Evolutionary conservation across 176 grass and related monocot genomes (phyloP), one percentile per base, ranked within the genome.

Genomic region (Otatea glauca): DNA sequence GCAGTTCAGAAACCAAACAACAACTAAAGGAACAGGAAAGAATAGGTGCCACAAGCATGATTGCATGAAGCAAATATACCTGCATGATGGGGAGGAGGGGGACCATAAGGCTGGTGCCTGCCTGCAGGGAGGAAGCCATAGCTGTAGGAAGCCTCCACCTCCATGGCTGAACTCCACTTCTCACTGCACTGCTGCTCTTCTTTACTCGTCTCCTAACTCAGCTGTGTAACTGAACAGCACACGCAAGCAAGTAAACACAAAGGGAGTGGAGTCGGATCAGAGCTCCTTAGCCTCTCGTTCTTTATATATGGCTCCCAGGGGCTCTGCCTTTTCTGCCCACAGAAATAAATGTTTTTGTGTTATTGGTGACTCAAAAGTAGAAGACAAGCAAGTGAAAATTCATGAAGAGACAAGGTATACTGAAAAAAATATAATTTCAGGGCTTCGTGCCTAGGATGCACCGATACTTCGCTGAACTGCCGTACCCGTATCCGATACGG

Each of bases 111-210:
- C 51, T 83, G 84, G 70, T 91, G 69, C 81, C 75, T 83, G 60
- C 6, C 84, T 75, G 13, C 51, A 53, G 89, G 80, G 39, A 43
- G 74, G 75, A 70, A 84, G 62, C 81, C 89, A 83, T 80, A 80
- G 80, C 39, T 64, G 85, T 80, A 87, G 68, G 70, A 79, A 84
- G 76, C 62, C 1, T 87, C 89, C 7, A 87, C 70, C 75, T 87
- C 89, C 89, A 91, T 91, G 72, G 75, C 54, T 7, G 50, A 45
- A 4, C 48, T 17, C 77, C 63, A 85, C 63, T 63, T 42, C 86
- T n/a, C 45, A 4, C 49, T 13, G 71, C 65, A 86, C 54, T 64
- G 53, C 80, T 23, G 13, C 71, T 54, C 29, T 20, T 49, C 58
- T 38, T 11, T 37, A 17, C 79, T 53, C 48, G 17, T n/a, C 80